Conservation (phyloP, 345 rosid species). For the Euclidium syriacum region DNA sequence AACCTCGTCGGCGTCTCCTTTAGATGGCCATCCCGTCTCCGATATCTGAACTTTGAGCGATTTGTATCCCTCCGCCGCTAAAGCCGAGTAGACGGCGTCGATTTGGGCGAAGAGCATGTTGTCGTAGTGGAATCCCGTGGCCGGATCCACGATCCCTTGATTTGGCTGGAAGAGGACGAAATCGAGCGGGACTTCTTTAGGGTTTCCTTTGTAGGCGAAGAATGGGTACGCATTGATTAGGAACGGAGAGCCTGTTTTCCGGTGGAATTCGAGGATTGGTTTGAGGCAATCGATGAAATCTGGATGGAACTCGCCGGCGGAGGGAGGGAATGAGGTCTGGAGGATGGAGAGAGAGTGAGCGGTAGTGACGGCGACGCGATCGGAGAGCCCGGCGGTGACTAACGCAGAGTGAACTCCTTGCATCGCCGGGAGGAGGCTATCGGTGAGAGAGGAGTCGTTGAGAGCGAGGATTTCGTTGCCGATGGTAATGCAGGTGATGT, state of each 20-base stretch:
- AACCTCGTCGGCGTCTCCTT: constrained; percentile 74
- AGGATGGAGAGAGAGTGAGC: constrained; percentile 73
- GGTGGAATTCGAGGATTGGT: constrained; percentile 60
- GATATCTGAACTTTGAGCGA: constrained; percentile 64
- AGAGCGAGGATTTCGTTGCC: constrained; percentile 88
- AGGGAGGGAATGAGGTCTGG: constrained; percentile 77
- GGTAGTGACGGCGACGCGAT: constrained; percentile 67
- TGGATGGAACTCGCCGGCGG: constrained; percentile 65
- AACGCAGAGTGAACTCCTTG: constrained; percentile 66
- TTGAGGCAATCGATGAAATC: constrained; percentile 50
- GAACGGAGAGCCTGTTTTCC: constrained; percentile 65
- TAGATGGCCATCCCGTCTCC: constrained; percentile 99
- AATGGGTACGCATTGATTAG: constrained; percentile 90
- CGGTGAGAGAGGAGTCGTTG: constrained; percentile 60
- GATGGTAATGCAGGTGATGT: constrained; percentile 68
- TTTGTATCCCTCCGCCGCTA: constrained; percentile 58
- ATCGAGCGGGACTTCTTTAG: constrained; percentile 66
- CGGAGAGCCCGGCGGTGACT: constrained; percentile 52
- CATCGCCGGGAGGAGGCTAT: constrained; percentile 75
- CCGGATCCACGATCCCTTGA: constrained; percentile 64
- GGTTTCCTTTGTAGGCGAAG: constrained; percentile 84
- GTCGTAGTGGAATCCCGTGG: constrained; percentile 61
- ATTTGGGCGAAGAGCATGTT: constrained; percentile 95
- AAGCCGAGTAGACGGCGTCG: constrained; percentile 76
- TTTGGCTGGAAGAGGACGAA: constrained; percentile 75